A percentile compares a stretch with the other conserved stretches of the same genome.
These are phyloP conservation scores for Taphrina wiesneri DNA, from an alignment of 1,139 yeast genomes.

Conservation along the genomic window DNA sequence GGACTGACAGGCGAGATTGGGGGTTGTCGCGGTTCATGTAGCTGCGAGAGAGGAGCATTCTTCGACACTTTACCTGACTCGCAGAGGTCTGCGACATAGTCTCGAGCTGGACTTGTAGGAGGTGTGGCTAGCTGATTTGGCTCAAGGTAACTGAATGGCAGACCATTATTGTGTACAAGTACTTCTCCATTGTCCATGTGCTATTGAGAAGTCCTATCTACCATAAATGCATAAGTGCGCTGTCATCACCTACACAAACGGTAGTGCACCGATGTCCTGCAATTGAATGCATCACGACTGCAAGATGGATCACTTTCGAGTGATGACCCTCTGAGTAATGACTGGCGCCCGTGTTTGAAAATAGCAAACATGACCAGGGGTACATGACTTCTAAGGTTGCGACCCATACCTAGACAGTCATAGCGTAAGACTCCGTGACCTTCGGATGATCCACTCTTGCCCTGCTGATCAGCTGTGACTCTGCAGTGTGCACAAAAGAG, in stretches of 20 bases:
- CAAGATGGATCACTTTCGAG: no score
- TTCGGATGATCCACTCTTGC: no score
- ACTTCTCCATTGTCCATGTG: not conserved
- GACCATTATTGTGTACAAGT: not conserved
- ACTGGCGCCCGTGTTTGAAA: no score
- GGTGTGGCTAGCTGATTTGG: not conserved
- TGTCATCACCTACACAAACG: no score
- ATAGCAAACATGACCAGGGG: no score
- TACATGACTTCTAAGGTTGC: no score
- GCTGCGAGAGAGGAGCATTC: not conserved
- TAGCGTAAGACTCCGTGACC: no score
- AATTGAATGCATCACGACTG: no score
- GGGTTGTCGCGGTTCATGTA: not conserved
- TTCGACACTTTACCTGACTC: not conserved
- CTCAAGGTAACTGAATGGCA: not conserved
- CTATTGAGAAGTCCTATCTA: not conserved
- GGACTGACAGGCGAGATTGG: not conserved
- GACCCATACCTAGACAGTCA: no score
- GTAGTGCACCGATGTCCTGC: not conserved
- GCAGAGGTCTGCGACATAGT: not conserved
- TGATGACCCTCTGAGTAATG: no score
- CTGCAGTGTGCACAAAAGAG: no score
- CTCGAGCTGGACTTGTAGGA: not conserved
- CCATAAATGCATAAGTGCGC: not conserved
- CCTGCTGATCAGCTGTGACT: no score